These are phyloP conservation scores for Immersiella caudata DNA, from an alignment of 495 filamentous ascomycete species.

Conservation along the genomic window DNA sequence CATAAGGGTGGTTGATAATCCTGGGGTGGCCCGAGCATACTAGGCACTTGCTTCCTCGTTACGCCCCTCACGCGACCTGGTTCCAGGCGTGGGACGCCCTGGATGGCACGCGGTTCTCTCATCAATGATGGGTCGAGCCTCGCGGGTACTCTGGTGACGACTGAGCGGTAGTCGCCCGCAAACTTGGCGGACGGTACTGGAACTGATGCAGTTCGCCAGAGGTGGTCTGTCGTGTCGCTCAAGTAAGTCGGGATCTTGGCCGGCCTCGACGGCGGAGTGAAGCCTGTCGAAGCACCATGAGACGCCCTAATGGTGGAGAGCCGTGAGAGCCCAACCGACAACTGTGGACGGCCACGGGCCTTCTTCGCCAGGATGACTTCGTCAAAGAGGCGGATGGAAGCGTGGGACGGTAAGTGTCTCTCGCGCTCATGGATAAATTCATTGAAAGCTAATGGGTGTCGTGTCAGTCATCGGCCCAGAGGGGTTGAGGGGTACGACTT, in stretches of 20 bases:
- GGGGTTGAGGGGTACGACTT: constrained; percentile 29
- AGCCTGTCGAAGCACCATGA: constrained; percentile 44
- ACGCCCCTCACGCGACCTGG: constrained; percentile 60
- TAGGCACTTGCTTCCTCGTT: constrained; percentile 72
- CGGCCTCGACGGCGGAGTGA: constrained; percentile 38
- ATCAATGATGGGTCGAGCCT: constrained; percentile 84
- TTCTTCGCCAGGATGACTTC: constrained; percentile 94
- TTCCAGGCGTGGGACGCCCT: constrained; percentile 70
- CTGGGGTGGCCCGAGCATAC: constrained; percentile 54
- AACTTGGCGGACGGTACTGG: constrained; percentile 73
- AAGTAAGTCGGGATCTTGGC: constrained; percentile 69
- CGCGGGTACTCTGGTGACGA: constrained; percentile 67
- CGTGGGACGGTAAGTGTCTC: constrained; percentile 55
- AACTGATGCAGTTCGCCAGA: constrained; percentile 88
- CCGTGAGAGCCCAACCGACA: constrained; percentile 56
- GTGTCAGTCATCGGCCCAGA: constrained; percentile 23
- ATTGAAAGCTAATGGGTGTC: constrained; percentile 69
- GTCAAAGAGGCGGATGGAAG: constrained; percentile 85
- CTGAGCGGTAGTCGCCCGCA: constrained; percentile 62
- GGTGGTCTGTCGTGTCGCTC: constrained; percentile 82
- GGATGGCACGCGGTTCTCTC: constrained; percentile 80
- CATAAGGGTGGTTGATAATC: constrained; percentile 25
- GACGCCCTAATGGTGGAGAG: constrained; percentile 53
- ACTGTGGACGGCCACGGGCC: constrained; percentile 69
- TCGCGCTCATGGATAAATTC: constrained; percentile 97